A percentile compares a stretch with the other conserved stretches of the same genome.
phyloP scores from a whole-genome alignment of 306 rosid genomes.

The Quercus gilva region DNA sequence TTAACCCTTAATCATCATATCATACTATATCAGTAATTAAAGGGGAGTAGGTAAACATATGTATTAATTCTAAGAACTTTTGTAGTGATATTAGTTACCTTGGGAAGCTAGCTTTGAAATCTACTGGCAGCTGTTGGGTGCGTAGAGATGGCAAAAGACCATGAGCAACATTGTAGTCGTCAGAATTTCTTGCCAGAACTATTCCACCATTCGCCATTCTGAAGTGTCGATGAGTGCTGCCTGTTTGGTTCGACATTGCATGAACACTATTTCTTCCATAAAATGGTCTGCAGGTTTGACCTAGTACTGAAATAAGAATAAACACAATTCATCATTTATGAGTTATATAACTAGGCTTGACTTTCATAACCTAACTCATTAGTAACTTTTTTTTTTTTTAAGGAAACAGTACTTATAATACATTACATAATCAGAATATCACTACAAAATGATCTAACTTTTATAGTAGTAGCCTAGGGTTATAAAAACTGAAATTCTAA shows the following conservation, averaged over 20 bases:
- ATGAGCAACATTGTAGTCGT: conserved; percentile 18
- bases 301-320: conserved; percentile 26
- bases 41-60: neutral
- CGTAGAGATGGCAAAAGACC: conserved; percentile 24
- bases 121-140: conserved; percentile 24
- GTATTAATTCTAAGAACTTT: neutral
- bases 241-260: conserved; percentile 18
- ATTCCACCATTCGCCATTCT: conserved; percentile 62
- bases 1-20: neutral
- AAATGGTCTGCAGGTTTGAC: conserved; percentile 25
- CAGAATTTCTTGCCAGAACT: conserved; percentile 32
- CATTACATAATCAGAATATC: too few relatives aligned
- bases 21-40: neutral
- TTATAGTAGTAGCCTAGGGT: too few relatives aligned
- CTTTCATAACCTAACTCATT: too few relatives aligned
- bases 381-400: too few relatives aligned
- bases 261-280: conserved; percentile 20
- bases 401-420: too few relatives aligned
- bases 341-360: neutral
- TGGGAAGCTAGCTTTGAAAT: conserved; percentile 27
- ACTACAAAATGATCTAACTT: too few relatives aligned
- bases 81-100: conserved; percentile 26
- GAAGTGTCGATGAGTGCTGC: conserved; percentile 38
- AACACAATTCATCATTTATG: neutral
- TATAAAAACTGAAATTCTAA: too few relatives aligned